Base-by-base conservation (phyloP, 768 basidiomycete genomes). In the Boletellus emodensis region DNA sequence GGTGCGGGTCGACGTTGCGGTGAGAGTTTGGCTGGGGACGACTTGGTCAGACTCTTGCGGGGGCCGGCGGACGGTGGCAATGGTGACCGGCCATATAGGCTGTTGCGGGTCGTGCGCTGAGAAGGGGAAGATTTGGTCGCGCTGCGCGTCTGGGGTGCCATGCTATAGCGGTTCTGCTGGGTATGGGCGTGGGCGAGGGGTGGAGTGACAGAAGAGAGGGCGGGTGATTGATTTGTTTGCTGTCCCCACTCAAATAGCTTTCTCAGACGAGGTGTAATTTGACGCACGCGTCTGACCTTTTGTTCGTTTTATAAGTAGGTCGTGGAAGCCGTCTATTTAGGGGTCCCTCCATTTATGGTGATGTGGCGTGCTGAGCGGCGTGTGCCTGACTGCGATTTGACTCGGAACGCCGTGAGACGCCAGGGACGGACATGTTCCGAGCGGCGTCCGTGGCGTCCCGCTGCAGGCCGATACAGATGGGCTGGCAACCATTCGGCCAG, bases 71-170 rank as follows among this genome's bases (percentile, higher is more conserved):
- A 47, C n/a, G 54, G 46, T 20, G 54, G 46, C 20, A 44, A 44
- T 2, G 51, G 38, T 11, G 54, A 32, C 3, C 63, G 44, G 15
- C 60, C 60, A 14, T 52, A 57, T 4, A 55, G 22, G 41, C 62
- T 67, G 22, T 66, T 66, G 51, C 56, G 56, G 4, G 64, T 60
- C 4, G 30, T 22, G 43, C 60, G 57, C 0, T 57, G 53, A 30
- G 30, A 11, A 30, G 30, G 4, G 3, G 60, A 57, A 20, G 36
- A 1, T 30, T 54, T 65, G 37, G 44, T 13, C 18, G 49, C 14
- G 28, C 55, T 65, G 17, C 60, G 58, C 0, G 64, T 64, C 40
- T 53, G 60, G 35, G 64, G 65, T n/a, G 65, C 51, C 65, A 67
- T 66, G 26, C 10, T 38, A 32, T 43, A 32, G 30, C 2, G 2